Base-by-base conservation (phyloP, 192 early-diverging fungal species). In the Backusella macrospora region DNA sequence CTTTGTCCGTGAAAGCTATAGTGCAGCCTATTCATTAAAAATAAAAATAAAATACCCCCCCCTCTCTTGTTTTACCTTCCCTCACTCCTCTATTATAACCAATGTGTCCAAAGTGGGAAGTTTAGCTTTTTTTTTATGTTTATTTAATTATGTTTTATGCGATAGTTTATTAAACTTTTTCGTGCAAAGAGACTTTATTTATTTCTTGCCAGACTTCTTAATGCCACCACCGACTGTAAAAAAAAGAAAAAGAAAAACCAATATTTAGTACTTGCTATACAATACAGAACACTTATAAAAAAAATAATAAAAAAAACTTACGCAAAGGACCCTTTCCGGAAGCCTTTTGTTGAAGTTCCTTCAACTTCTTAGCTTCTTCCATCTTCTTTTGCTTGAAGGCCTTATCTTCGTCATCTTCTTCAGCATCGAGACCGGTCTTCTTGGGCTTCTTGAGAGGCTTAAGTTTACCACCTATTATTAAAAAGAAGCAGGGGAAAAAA, bases 371-470 rank as follows among this genome's bases (percentile, higher is more conserved):
- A 70, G 82, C 76, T 78, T 93, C 91, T 77, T 95, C 93, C 82
- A 87, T 88, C 80, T 90, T 87, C 85, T 93, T 92, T 80, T 89
- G 82, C 83, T 92, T 90, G 89, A 92, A 94, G 37, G 86, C 90
- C 47, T 88, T 18, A 71, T 94, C 94, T 64, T 92, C 90, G 75
- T 85, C 86, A 37, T 94, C 92, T 78, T 94, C 92, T 78, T 94
- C 92, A 21, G 83, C 34, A 0, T 92, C 93, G 62, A 71, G 69
- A 6, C 45, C 42, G 55, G 75, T 82, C 86, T 92, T 91, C 91
- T 95, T 95, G 78, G 92, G 80, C 29, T 84, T 85, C 93, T 95
- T 96, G 63, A 96, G 85, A 68, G 95, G 95, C 91, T 95, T 95
- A 46, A 90, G 84, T 84, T 95, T 95, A 83, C 93, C 93, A 82